phyloP scores from a whole-genome alignment of 2,329 filamentous ascomycete genomes.

The Talaromyces sp. region DNA sequence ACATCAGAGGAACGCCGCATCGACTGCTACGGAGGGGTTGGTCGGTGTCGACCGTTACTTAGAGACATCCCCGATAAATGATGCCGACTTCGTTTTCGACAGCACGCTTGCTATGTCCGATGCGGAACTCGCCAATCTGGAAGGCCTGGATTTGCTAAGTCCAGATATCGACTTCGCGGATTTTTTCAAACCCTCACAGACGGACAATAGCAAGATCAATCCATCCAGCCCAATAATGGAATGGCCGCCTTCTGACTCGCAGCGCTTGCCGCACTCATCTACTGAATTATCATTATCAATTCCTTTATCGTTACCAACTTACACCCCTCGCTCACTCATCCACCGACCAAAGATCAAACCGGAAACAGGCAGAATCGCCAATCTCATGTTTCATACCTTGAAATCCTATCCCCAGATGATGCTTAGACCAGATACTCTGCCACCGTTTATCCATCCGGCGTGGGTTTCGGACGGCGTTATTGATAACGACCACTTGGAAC shows the following conservation, averaged over 20 bases:
- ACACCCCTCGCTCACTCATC: conserved; percentile 12
- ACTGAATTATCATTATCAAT: conserved; percentile 9
- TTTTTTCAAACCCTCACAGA: not conserved
- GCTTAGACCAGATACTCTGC: conserved; percentile 36
- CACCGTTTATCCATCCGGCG: conserved; percentile 44
- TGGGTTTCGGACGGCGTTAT: conserved; percentile 22
- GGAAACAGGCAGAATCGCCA: conserved; percentile 33
- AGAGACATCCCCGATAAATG: not conserved
- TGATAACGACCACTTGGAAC: conserved; percentile 30
- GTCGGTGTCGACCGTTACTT: not conserved
- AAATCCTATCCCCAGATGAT: conserved; percentile 45
- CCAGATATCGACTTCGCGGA: conserved; percentile 8
- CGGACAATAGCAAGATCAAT: not conserved
- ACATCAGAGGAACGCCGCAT: not conserved
- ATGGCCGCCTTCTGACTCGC: not conserved
- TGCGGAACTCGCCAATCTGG: not conserved
- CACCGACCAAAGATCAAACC: conserved; percentile 23
- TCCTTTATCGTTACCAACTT: not conserved
- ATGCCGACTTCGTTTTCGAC: not conserved
- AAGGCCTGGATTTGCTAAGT: not conserved
- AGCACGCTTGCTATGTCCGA: not conserved
- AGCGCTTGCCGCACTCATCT: not conserved
- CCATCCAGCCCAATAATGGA: not conserved
- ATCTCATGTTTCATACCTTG: conserved; percentile 40
- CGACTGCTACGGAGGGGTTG: not conserved